Evolutionary conservation across 2,329 filamentous ascomycete species (phyloP).

Genomic region (Camillea tinctor): DNA sequence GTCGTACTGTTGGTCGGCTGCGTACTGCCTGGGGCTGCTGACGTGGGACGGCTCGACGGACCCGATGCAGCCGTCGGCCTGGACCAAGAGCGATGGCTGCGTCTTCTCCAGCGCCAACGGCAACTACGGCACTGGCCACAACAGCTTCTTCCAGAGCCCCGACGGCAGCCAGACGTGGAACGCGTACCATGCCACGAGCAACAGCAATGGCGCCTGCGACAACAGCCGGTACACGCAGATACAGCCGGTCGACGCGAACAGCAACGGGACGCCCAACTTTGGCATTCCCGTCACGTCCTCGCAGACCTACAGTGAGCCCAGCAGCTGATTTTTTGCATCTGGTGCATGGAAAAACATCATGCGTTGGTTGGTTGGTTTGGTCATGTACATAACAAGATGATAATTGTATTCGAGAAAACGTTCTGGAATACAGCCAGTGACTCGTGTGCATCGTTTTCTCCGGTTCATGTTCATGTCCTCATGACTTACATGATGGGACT

Average conservation of each 20-base stretch:
- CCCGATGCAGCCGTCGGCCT: constrained; percentile 42
- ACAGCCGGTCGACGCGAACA: constrained; percentile 48
- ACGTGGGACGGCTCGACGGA: constrained; percentile 51
- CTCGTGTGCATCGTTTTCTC: not conserved
- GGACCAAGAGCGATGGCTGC: constrained; percentile 51
- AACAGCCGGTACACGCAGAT: constrained; percentile 53
- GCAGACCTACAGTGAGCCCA: constrained; percentile 10
- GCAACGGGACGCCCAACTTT: constrained; percentile 53
- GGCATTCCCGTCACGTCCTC: constrained; percentile 33
- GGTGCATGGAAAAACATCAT: not conserved
- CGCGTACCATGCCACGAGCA: constrained; percentile 54
- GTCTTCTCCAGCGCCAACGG: constrained; percentile 53
- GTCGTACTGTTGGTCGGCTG: constrained; percentile 55
- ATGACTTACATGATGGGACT: not conserved
- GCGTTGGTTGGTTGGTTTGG: not conserved
- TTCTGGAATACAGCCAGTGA: not conserved
- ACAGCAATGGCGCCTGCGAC: constrained; percentile 49
- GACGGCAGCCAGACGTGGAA: constrained; percentile 55
- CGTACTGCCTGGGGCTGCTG: constrained; percentile 53
- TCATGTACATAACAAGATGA: not conserved
- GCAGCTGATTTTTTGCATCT: not conserved
- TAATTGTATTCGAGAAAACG: not conserved
- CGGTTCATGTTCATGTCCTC: not conserved
- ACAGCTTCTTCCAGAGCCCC: constrained; percentile 57
- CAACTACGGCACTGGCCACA: constrained; percentile 57